These are phyloP conservation scores for Leptomonas seymouri DNA, from an alignment of 208 protist species.

Conservation along the genomic window DNA sequence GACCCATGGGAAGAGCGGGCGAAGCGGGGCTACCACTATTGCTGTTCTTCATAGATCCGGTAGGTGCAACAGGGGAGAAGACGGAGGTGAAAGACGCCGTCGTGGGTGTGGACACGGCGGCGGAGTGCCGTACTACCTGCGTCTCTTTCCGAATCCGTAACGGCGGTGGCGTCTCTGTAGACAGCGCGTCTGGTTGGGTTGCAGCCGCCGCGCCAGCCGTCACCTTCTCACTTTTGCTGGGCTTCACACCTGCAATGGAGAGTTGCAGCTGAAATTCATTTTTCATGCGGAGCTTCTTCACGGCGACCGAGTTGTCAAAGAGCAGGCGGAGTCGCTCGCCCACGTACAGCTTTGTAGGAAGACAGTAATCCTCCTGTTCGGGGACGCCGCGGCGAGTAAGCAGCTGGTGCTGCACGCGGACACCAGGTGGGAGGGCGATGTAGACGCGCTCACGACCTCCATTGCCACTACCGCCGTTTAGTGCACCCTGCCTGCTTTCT, in stretches of 20 bases:
- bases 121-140: constrained; percentile 10
- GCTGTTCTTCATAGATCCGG: not conserved
- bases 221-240: not conserved
- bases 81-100: not conserved
- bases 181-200: constrained; percentile 16
- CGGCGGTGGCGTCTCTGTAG: constrained; percentile 13
- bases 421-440: constrained; percentile 54
- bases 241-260: constrained; percentile 15
- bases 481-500: constrained; percentile 6
- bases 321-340: constrained; percentile 68
- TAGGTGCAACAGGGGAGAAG: not conserved
- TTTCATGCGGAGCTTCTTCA: constrained; percentile 11
- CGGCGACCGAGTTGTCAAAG: constrained; percentile 54
- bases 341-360: constrained; percentile 58
- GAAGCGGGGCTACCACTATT: not conserved
- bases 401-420: constrained; percentile 56
- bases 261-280: constrained; percentile 19
- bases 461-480: not conserved
- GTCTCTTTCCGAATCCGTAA: constrained; percentile 25
- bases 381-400: constrained; percentile 68
- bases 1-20: constrained; percentile 1
- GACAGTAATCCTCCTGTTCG: constrained; percentile 47
- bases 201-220: not conserved
- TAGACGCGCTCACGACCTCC: constrained; percentile 15
- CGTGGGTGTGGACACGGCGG: not conserved